Evolutionary conservation across 345 rosid genomes (phyloP).

Genomic region (Balakata baccata): DNA sequence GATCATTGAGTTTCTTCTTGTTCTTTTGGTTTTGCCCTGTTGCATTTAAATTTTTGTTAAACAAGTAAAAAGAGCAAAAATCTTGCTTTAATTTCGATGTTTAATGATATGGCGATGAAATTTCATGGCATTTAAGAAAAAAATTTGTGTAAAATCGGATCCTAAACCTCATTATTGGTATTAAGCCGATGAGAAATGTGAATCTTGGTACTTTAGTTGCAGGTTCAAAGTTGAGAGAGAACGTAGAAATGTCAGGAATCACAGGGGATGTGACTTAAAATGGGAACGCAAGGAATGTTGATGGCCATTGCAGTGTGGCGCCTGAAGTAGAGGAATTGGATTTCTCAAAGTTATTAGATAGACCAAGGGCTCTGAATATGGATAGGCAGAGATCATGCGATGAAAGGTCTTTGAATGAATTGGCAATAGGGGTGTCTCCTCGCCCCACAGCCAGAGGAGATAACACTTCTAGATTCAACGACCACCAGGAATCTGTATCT

Average conservation of each 20-base stretch:
- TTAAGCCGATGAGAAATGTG: slow-evolving; percentile 1
- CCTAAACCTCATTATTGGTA: neutral
- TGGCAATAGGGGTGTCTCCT: slow-evolving; percentile 40
- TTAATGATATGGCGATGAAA: neutral
- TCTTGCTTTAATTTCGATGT: neutral
- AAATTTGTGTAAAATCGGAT: neutral
- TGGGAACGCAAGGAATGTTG: slow-evolving; percentile 35
- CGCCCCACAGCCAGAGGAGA: slow-evolving; percentile 21
- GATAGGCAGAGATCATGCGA: slow-evolving; percentile 77
- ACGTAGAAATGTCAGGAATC: slow-evolving; percentile 36
- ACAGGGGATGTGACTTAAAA: slow-evolving; percentile 36
- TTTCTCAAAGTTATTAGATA: slow-evolving; percentile 62
- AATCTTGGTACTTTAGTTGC: slow-evolving; percentile 13
- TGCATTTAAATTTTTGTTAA: neutral
- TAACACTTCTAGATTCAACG: slow-evolving; percentile 27
- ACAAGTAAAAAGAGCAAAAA: neutral
- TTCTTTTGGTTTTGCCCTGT: no score
- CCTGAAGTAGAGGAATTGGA: slow-evolving; percentile 54
- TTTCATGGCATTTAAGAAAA: neutral
- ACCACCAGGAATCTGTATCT: slow-evolving; percentile 35
- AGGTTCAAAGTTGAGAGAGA: slow-evolving; percentile 13
- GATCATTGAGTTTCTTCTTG: no score
- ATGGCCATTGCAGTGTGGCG: slow-evolving; percentile 25
- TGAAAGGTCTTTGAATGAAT: slow-evolving; percentile 54
- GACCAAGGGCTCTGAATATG: slow-evolving; percentile 64